Percentiles rank a stretch among this genome's conserved stretches.
Evolutionary conservation across 192 early-diverging fungal species (phyloP).

Genomic region (Funneliformis geosporum): DNA sequence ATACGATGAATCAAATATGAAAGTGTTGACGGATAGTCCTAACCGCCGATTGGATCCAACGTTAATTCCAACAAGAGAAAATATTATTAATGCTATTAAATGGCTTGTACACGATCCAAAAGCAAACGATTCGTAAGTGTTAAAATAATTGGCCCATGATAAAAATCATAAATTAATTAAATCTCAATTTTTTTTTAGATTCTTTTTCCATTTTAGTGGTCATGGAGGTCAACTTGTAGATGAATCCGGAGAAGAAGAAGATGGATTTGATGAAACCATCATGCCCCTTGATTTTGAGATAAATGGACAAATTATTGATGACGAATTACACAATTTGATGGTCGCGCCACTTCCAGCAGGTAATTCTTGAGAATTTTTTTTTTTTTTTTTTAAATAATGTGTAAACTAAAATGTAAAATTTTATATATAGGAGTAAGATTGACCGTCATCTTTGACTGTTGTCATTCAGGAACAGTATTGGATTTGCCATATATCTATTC

Average conservation of each 20-base stretch:
- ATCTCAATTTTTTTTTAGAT: constrained; percentile 38
- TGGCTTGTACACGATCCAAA: constrained; percentile 78
- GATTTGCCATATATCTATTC: constrained; percentile 81
- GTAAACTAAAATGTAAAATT: background rate
- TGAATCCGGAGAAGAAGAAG: constrained; percentile 70
- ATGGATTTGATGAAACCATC: constrained; percentile 80
- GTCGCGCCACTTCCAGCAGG: background rate
- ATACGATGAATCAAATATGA: constrained; percentile 68
- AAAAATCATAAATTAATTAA: background rate
- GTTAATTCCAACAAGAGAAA: constrained; percentile 69
- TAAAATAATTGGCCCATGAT: background rate
- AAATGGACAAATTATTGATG: constrained; percentile 71
- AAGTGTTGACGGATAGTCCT: constrained; percentile 78
- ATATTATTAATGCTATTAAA: constrained; percentile 73
- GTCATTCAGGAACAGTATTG: constrained; percentile 79
- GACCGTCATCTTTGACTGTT: constrained; percentile 83
- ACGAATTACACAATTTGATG: constrained; percentile 34
- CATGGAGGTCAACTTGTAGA: constrained; percentile 68
- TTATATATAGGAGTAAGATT: constrained; percentile 56
- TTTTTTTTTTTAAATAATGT: background rate
- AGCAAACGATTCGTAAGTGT: constrained; percentile 67
- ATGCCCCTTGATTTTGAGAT: constrained; percentile 60
- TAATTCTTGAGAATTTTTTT: background rate
- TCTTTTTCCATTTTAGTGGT: constrained; percentile 83
- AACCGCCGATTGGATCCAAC: constrained; percentile 59